phyloP scores from a whole-genome alignment of 352 stramenopile species.

The Phytophthora podocarpi region DNA sequence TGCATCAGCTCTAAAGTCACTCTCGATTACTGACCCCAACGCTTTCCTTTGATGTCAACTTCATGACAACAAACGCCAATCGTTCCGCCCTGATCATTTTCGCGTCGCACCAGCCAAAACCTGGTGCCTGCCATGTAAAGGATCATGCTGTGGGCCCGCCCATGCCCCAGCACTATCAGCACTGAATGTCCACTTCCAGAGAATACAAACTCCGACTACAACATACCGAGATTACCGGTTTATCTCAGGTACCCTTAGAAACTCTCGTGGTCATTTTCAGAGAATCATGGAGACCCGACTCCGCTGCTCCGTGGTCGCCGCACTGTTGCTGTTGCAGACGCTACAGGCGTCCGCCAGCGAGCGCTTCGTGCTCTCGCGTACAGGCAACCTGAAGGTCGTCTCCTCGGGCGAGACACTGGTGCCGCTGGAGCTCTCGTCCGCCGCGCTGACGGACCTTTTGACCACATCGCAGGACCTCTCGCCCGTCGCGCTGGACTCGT shows the following conservation, averaged over 20 bases:
- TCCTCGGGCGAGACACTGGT: slow-evolving; percentile 18
- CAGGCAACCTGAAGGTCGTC: slow-evolving; percentile 7
- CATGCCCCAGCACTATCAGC: slow-evolving; percentile 2
- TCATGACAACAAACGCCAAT: background rate
- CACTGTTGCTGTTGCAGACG: slow-evolving; percentile 12
- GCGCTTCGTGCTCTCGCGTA: slow-evolving; percentile 40
- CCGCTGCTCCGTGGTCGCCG: background rate
- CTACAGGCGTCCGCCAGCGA: slow-evolving; percentile 5
- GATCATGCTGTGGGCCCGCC: slow-evolving; percentile 7
- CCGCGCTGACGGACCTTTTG: slow-evolving; percentile 15
- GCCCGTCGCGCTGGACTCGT: slow-evolving; percentile 25
- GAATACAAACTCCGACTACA: slow-evolving; percentile 22
- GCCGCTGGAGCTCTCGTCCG: slow-evolving; percentile 26
- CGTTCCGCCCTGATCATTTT: slow-evolving; percentile 30
- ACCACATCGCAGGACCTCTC: slow-evolving; percentile 10
- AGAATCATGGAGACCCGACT: slow-evolving; percentile 14
- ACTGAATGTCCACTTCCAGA: slow-evolving; percentile 13
- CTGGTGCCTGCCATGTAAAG: slow-evolving; percentile 22
- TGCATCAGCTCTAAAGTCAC: too few species aligned
- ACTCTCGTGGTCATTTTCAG: background rate
- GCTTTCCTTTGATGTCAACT: background rate
- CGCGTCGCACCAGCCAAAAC: slow-evolving; percentile 20
- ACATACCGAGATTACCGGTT: slow-evolving; percentile 6
- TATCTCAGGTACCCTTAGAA: slow-evolving; percentile 9
- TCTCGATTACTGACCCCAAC: background rate